These are phyloP conservation scores for Xylaria sp. DNA, from an alignment of 2,329 filamentous ascomycete species.

Conservation along the genomic window DNA sequence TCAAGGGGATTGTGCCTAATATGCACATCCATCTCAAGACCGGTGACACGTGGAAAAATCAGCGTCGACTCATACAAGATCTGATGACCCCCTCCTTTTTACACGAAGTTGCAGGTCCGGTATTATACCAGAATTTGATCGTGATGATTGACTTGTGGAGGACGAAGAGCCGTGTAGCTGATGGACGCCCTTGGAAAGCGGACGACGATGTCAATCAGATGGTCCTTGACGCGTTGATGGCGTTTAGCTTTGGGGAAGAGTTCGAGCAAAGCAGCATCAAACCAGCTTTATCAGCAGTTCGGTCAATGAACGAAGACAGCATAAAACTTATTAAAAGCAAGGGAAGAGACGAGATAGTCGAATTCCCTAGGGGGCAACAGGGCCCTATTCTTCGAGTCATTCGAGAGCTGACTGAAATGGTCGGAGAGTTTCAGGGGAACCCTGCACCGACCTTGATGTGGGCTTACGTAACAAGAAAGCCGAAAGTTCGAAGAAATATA, in stretches of 20 bases:
- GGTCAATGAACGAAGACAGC: neutral
- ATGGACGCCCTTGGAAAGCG: slow-evolving; percentile 44
- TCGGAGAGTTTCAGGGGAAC: slow-evolving; percentile 12
- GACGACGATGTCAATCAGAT: slow-evolving; percentile 35
- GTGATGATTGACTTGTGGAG: slow-evolving; percentile 49
- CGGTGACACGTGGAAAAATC: slow-evolving; percentile 39
- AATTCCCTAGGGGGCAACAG: slow-evolving; percentile 22
- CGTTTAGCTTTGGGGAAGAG: slow-evolving; percentile 29
- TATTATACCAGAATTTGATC: slow-evolving; percentile 21
- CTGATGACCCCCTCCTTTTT: slow-evolving; percentile 53
- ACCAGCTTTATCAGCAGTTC: neutral
- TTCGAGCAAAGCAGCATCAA: slow-evolving; percentile 13
- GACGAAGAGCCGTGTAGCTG: slow-evolving; percentile 45
- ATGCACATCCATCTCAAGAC: slow-evolving; percentile 3
- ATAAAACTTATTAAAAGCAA: too few species aligned
- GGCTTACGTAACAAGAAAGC: slow-evolving; percentile 18
- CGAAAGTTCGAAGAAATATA: slow-evolving; percentile 7
- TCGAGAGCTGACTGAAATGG: slow-evolving; percentile 7
- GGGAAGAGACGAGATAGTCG: neutral
- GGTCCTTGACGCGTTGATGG: slow-evolving; percentile 33
- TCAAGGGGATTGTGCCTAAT: neutral
- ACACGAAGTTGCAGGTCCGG: slow-evolving; percentile 48
- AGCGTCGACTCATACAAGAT: slow-evolving; percentile 47
- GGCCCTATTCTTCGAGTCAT: slow-evolving; percentile 3
- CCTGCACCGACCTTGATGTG: slow-evolving; percentile 13